Conservation (phyloP, 2,329 filamentous ascomycete species). For the Cadophora luteo-olivacea region DNA sequence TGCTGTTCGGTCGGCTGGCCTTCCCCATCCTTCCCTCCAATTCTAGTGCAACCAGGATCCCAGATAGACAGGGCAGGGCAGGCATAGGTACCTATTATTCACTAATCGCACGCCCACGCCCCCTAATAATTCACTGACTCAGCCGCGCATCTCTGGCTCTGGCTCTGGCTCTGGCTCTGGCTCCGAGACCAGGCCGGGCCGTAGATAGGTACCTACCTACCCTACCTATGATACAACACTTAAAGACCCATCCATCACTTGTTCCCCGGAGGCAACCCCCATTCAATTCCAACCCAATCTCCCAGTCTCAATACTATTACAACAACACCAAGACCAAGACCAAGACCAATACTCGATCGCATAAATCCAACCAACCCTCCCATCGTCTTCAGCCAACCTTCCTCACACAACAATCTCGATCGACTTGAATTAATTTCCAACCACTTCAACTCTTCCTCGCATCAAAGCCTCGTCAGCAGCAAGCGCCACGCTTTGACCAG, state of each 20-base stretch:
- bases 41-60: neutral
- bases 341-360: too few relatives aligned
- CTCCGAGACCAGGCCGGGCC: constrained; percentile 4
- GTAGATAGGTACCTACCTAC: too few relatives aligned
- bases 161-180: neutral
- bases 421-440: too few relatives aligned
- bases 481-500: constrained; percentile 24
- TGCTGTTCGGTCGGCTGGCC: neutral
- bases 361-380: neutral
- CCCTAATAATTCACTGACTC: neutral
- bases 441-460: neutral
- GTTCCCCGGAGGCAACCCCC: constrained; percentile 9
- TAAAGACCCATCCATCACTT: too few relatives aligned
- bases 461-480: constrained; percentile 22
- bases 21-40: neutral
- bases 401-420: neutral
- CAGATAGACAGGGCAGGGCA: too few relatives aligned
- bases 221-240: too few relatives aligned
- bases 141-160: neutral
- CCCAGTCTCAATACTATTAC: neutral
- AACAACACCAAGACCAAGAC: too few relatives aligned
- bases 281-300: neutral
- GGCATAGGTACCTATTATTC: neutral
- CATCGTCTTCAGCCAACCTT: neutral
- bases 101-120: neutral